Conservation (phyloP, 257 asterid genomes). For the Ilex asprella region DNA sequence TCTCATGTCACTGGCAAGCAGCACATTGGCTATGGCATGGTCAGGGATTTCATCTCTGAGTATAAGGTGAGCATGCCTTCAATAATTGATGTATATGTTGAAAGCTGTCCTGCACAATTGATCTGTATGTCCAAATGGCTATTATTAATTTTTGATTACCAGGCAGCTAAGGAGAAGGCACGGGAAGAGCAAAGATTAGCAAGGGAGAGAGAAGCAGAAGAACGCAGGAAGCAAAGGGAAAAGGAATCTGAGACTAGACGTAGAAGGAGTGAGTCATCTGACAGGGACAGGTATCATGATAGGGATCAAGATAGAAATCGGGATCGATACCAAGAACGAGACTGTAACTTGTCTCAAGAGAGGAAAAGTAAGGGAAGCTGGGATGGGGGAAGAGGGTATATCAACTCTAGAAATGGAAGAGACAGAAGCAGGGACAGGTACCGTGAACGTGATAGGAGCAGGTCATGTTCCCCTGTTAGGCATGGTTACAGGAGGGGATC, state of each 20-base stretch:
- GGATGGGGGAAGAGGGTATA: constrained; percentile 44
- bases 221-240: constrained; percentile 66
- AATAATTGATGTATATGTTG: too few species aligned
- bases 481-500: constrained; percentile 57
- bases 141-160: constrained; percentile 10
- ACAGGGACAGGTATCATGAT: constrained; percentile 63
- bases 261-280: constrained; percentile 62
- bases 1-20: constrained; percentile 98
- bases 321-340: constrained; percentile 47
- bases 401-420: constrained; percentile 60
- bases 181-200: constrained; percentile 78
- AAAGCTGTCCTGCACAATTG: background rate
- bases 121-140: background rate
- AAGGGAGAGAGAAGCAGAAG: constrained; percentile 87
- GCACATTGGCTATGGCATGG: constrained; percentile 92
- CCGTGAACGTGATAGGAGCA: constrained; percentile 61
- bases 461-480: constrained; percentile 78
- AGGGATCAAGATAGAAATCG: constrained; percentile 54
- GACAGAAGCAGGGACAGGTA: constrained; percentile 75
- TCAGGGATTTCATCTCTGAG: constrained; percentile 77
- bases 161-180: constrained; percentile 81
- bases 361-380: constrained; percentile 62
- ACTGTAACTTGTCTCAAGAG: constrained; percentile 46
- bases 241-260: constrained; percentile 56
- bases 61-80: constrained; percentile 28